Evolutionary conservation across 257 asterid species (phyloP).

Genomic region (Linaria vulgaris): DNA sequence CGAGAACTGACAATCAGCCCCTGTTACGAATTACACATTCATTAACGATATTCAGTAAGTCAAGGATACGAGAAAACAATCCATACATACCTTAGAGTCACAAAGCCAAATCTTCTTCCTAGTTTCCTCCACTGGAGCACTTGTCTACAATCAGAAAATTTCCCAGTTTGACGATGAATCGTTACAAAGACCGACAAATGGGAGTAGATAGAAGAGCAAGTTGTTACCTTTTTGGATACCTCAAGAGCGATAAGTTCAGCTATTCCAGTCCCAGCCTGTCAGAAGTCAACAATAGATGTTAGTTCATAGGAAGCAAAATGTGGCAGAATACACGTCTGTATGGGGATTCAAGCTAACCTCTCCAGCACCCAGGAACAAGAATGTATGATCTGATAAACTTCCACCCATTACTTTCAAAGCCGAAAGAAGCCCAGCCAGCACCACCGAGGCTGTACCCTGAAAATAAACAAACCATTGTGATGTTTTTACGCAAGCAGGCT

Average conservation of each 20-base stretch:
- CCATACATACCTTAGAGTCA: constrained; percentile 67
- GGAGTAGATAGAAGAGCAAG: constrained; percentile 17
- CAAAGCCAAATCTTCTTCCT: constrained; percentile 94
- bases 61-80: not conserved
- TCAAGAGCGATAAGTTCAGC: constrained; percentile 95
- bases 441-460: constrained; percentile 96
- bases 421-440: constrained; percentile 78
- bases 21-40: constrained; percentile 34
- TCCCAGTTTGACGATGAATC: constrained; percentile 13
- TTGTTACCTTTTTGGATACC: constrained; percentile 61
- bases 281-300: constrained; percentile 24
- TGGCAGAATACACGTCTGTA: not conserved
- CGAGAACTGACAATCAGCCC: constrained; percentile 79
- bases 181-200: constrained; percentile 17
- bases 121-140: constrained; percentile 55
- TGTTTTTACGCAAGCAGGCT: constrained; percentile 10
- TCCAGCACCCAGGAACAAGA: constrained; percentile 97
- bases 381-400: constrained; percentile 74
- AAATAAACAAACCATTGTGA: constrained; percentile 6
- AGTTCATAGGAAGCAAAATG: constrained; percentile 25
- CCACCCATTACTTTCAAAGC: constrained; percentile 70
- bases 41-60: constrained; percentile 20
- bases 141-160: constrained; percentile 45
- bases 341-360: constrained; percentile 51
- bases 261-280: constrained; percentile 95